These are phyloP conservation scores for Hibiscus trionum DNA, from an alignment of 345 rosid species.

Conservation along the genomic window DNA sequence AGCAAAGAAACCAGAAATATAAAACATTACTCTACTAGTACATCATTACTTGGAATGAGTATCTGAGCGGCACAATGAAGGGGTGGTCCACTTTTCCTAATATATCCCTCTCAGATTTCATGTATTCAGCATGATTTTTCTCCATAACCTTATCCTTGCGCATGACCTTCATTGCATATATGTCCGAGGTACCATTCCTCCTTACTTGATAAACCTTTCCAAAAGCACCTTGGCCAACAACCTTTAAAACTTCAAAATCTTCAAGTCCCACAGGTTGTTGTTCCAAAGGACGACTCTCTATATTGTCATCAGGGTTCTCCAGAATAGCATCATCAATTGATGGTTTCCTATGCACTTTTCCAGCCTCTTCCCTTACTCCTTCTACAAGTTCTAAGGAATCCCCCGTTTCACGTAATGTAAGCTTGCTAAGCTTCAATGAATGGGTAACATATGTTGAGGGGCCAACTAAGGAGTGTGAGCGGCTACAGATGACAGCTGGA, in stretches of 20 bases:
- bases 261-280: conserved; percentile 29
- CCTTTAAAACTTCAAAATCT: conserved; percentile 68
- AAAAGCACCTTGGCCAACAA: conserved; percentile 96
- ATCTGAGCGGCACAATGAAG: conserved; percentile 82
- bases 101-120: conserved; percentile 97
- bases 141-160: conserved; percentile 91
- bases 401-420: conserved; percentile 34
- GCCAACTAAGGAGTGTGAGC: conserved; percentile 50
- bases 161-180: conserved; percentile 98
- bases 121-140: conserved; percentile 86
- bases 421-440: conserved; percentile 38
- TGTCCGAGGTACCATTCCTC: conserved; percentile 69
- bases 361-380: conserved; percentile 10
- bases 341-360: conserved; percentile 3
- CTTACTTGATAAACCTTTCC: conserved; percentile 91
- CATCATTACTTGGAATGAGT: conserved; percentile 70
- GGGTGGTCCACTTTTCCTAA: conserved; percentile 79
- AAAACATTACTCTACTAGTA: background rate
- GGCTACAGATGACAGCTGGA: conserved; percentile 36
- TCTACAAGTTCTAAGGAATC: conserved; percentile 29
- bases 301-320: conserved; percentile 6
- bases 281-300: conserved; percentile 15
- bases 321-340: conserved; percentile 5
- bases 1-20: background rate
- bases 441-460: conserved; percentile 41